These are phyloP conservation scores for Gypsophila paniculata DNA, from an alignment of 179 eudicot genomes.

Conservation along the genomic window DNA sequence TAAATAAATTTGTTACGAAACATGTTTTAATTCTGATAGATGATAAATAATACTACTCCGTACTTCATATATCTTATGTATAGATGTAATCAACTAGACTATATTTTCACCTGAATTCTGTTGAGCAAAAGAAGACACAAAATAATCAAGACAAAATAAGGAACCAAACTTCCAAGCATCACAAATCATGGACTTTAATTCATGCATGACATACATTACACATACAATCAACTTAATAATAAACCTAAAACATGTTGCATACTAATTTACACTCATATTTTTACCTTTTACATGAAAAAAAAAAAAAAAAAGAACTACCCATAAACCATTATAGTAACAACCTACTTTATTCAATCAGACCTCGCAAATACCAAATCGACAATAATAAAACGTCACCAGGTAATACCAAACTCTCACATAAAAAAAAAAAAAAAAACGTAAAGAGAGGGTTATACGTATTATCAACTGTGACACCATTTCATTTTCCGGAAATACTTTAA, in stretches of 20 bases:
- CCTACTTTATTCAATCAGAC: slow-evolving; percentile 24
- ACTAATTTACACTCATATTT: slow-evolving; percentile 2
- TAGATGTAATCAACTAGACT: too few species aligned
- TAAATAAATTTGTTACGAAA: too few species aligned
- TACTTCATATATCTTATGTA: too few species aligned
- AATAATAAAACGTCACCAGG: not conserved
- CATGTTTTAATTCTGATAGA: too few species aligned
- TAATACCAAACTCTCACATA: too few species aligned
- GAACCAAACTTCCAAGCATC: not conserved
- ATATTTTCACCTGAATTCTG: slow-evolving; percentile 20
- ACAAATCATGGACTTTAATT: not conserved
- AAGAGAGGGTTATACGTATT: too few species aligned
- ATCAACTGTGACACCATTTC: too few species aligned
- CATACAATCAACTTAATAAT: slow-evolving; percentile 11
- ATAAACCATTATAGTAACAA: slow-evolving; percentile 20
- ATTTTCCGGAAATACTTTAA: too few species aligned
- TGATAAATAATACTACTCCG: too few species aligned
- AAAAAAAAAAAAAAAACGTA: too few species aligned
- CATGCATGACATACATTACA: slow-evolving; percentile 1
- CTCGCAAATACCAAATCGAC: too few species aligned
- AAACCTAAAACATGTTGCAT: slow-evolving; percentile 3
- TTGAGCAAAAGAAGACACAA: not conserved
- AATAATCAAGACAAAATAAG: not conserved
- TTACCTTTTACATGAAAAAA: slow-evolving; percentile 19
- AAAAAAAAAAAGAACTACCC: too few species aligned